phyloP scores from a whole-genome alignment of 495 filamentous ascomycete species.

The Niebla homalea region DNA sequence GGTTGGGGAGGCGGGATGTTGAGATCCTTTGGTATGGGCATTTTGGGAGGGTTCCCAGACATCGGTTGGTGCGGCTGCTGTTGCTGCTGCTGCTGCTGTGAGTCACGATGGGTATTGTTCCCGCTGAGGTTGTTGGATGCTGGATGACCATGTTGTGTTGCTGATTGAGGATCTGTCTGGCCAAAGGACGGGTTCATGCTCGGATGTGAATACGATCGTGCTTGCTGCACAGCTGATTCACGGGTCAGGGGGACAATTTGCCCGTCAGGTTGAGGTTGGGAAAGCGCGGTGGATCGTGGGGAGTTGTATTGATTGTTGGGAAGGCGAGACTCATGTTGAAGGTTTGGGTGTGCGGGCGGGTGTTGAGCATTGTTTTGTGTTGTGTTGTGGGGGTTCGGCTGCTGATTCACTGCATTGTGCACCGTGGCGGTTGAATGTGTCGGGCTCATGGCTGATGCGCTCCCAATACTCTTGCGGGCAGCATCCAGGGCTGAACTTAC shows the following conservation, averaged over 20 bases:
- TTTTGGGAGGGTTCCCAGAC: constrained; percentile 29
- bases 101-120: constrained; percentile 33
- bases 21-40: constrained; percentile 72
- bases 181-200: constrained; percentile 15
- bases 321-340: constrained; percentile 34
- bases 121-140: constrained; percentile 24
- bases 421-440: constrained; percentile 1
- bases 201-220: constrained; percentile 40
- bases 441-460: constrained; percentile 12
- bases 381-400: constrained; percentile 22
- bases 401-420: constrained; percentile 15
- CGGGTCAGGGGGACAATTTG: constrained; percentile 47
- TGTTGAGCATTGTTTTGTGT: constrained; percentile 32
- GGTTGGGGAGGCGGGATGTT: constrained; percentile 55
- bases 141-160: constrained; percentile 11
- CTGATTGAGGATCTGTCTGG: constrained; percentile 23
- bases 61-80: constrained; percentile 22
- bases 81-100: constrained; percentile 15
- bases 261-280: constrained; percentile 24
- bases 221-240: constrained; percentile 46
- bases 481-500: constrained; percentile 41
- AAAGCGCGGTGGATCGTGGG: constrained; percentile 19
- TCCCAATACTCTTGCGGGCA: constrained; percentile 22
- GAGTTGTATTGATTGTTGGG: constrained; percentile 28
- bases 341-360: constrained; percentile 26